phyloP scores from a whole-genome alignment of 345 rosid genomes.

The Ailanthus altissimus region DNA sequence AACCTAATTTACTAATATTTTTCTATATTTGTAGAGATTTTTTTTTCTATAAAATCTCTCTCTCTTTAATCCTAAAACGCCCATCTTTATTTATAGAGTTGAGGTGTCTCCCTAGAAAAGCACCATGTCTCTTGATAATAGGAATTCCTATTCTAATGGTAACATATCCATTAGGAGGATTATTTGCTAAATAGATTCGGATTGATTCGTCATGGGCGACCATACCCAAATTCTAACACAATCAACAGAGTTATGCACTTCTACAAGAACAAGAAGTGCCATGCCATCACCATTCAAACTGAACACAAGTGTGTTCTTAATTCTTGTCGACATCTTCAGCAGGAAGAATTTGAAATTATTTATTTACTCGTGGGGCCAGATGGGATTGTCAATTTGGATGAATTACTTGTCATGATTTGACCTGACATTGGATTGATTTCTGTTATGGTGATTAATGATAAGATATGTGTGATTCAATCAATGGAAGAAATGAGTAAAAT shows the following conservation, averaged over 20 bases:
- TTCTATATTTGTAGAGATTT: no score
- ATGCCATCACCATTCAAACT: conserved; percentile 88
- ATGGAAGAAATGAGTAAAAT: conserved; percentile 88
- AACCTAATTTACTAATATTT: no score
- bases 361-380: conserved; percentile 72
- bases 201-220: no score
- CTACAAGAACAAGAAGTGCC: conserved; percentile 83
- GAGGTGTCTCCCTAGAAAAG: no score
- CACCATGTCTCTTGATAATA: no score
- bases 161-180: no score
- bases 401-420: conserved; percentile 56
- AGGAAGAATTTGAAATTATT: conserved; percentile 92
- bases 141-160: no score
- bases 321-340: conserved; percentile 92
- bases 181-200: no score
- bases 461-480: conserved; percentile 92
- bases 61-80: no score
- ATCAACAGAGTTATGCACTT: conserved; percentile 94
- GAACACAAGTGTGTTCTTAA: conserved; percentile 97
- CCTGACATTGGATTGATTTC: conserved; percentile 87
- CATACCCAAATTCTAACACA: no score
- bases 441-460: conserved; percentile 92
- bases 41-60: no score
- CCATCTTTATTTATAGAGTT: no score
- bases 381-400: conserved; percentile 75